Evolutionary conservation across 352 stramenopile species (phyloP).

Genomic region (Phytophthora constricta): DNA sequence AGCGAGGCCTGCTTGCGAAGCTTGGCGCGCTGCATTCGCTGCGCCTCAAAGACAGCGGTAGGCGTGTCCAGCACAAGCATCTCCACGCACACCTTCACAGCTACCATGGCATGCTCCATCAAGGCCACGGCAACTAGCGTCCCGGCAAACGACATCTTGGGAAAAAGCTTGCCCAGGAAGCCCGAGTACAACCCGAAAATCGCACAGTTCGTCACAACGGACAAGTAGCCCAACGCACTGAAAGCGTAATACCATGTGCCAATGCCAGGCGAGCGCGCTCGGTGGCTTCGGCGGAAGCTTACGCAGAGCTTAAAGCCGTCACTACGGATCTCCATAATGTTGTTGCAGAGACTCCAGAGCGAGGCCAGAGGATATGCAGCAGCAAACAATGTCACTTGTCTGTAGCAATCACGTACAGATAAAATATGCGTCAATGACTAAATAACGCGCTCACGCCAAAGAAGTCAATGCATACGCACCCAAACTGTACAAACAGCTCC

Average conservation of each 20-base stretch:
- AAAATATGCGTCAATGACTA: conserved; percentile 3
- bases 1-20: conserved; percentile 80
- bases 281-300: conserved; percentile 77
- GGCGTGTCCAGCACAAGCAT: conserved; percentile 79
- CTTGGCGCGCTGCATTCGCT: conserved; percentile 67
- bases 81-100: conserved; percentile 81
- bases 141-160: conserved; percentile 63
- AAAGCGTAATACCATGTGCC: conserved; percentile 94
- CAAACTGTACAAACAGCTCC: conserved; percentile 93
- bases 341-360: conserved; percentile 93
- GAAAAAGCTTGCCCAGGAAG: conserved; percentile 76
- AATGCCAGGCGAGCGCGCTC: conserved; percentile 79
- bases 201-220: conserved; percentile 94
- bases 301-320: conserved; percentile 95
- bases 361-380: conserved; percentile 93
- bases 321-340: conserved; percentile 95
- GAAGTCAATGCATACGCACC: conserved; percentile 53
- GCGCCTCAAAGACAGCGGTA: conserved; percentile 60
- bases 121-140: conserved; percentile 59
- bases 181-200: conserved; percentile 93
- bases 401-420: conserved; percentile 46
- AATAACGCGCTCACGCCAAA: neutral
- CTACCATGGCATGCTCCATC: conserved; percentile 85
- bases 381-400: conserved; percentile 94
- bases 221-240: conserved; percentile 90